phyloP scores from a whole-genome alignment of 345 rosid genomes.

The Lenwebbia sp. region DNA sequence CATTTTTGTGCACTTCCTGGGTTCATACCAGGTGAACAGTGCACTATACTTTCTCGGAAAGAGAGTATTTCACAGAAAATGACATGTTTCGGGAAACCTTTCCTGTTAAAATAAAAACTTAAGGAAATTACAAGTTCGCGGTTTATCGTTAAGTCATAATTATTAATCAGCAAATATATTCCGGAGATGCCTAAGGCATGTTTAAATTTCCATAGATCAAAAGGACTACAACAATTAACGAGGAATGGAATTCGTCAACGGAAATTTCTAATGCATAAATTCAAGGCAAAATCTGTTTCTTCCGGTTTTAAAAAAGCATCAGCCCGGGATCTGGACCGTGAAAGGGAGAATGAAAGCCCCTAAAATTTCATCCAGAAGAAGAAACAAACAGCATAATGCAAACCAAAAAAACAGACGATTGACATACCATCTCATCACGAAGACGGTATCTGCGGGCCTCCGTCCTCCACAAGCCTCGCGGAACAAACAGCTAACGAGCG shows the following conservation, averaged over 20 bases:
- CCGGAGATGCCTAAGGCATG: background rate
- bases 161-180: background rate
- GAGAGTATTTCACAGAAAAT: background rate
- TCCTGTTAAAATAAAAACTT: background rate
- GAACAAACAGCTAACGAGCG: slow-evolving; percentile 6
- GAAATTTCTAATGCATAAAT: background rate
- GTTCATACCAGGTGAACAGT: background rate
- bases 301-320: background rate
- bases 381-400: background rate
- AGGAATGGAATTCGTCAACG: background rate
- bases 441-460: slow-evolving; percentile 38
- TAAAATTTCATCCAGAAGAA: background rate
- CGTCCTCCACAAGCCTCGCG: slow-evolving; percentile 30
- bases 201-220: background rate
- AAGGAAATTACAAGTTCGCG: background rate
- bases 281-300: background rate
- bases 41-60: background rate
- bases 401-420: background rate
- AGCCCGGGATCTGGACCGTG: background rate
- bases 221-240: background rate
- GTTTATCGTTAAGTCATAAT: background rate
- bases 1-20: background rate
- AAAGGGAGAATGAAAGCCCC: background rate
- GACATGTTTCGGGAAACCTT: background rate
- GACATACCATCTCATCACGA: slow-evolving; percentile 87